These are phyloP conservation scores for Cladorrhinum sp. DNA, from an alignment of 2,329 filamentous ascomycete species.

Conservation along the genomic window DNA sequence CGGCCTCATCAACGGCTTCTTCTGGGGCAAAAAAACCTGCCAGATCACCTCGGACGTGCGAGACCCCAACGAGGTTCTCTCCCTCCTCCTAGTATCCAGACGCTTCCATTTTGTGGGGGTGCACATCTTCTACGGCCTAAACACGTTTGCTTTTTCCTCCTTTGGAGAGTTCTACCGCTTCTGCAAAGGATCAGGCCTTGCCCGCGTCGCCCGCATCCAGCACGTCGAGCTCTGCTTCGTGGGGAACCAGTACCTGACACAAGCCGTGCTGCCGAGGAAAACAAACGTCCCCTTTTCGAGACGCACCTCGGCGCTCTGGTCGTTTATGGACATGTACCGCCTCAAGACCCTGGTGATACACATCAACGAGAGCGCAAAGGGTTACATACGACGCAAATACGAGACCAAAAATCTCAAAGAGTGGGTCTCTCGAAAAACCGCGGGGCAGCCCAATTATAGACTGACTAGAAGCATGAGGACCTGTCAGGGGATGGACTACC, in stretches of 20 bases:
- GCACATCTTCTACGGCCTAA: constrained; percentile 47
- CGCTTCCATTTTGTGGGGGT: constrained; percentile 40
- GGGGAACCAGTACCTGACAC: constrained; percentile 36
- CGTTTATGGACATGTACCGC: constrained; percentile 36
- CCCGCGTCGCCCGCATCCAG: constrained; percentile 41
- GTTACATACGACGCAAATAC: constrained; percentile 36
- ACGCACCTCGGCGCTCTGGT: constrained; percentile 37
- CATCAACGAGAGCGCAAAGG: constrained; percentile 36
- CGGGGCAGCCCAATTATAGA: constrained; percentile 41
- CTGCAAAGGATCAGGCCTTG: constrained; percentile 38
- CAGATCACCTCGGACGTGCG: constrained; percentile 34
- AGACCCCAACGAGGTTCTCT: constrained; percentile 38
- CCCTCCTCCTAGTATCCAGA: constrained; percentile 39
- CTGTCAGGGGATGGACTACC: constrained; percentile 44
- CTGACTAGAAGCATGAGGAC: constrained; percentile 37
- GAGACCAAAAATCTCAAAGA: constrained; percentile 30
- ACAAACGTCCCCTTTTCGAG: constrained; percentile 34
- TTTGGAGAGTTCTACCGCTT: constrained; percentile 51
- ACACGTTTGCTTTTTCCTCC: constrained; percentile 52
- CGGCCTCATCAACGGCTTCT: constrained; percentile 39
- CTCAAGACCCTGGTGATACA: constrained; percentile 42
- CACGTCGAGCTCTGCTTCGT: constrained; percentile 44
- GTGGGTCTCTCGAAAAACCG: constrained; percentile 32
- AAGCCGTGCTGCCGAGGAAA: not conserved
- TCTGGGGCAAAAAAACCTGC: constrained; percentile 33